These are phyloP conservation scores for Lactifluus piperatus DNA, from an alignment of 768 basidiomycete genomes.

Conservation along the genomic window DNA sequence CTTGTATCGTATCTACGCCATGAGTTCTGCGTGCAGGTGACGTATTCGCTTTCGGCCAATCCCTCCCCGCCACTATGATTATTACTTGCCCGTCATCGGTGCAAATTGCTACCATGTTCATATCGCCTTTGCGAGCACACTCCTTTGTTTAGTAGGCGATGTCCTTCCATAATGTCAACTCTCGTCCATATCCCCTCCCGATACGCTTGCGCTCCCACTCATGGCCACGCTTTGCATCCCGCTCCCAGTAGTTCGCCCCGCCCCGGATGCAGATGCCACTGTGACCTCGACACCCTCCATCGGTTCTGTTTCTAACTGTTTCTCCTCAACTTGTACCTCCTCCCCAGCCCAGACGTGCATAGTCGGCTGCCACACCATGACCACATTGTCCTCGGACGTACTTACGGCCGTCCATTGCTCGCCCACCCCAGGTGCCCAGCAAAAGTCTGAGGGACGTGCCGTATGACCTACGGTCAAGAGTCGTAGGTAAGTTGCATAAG, in stretches of 20 bases:
- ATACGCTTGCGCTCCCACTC: slow-evolving; percentile 41
- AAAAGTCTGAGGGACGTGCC: slow-evolving; percentile 85
- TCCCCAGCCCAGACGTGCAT: slow-evolving; percentile 92
- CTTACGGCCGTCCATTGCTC: slow-evolving; percentile 83
- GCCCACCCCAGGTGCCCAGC: slow-evolving; percentile 79
- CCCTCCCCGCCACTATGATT: background rate
- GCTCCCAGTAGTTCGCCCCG: slow-evolving; percentile 22
- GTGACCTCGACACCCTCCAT: slow-evolving; percentile 66
- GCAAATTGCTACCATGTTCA: background rate
- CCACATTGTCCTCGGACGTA: slow-evolving; percentile 93
- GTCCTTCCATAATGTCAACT: slow-evolving; percentile 11
- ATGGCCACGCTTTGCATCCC: slow-evolving; percentile 50
- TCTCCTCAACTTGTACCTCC: slow-evolving; percentile 73
- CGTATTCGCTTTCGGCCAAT: background rate
- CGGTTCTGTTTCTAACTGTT: slow-evolving; percentile 72
- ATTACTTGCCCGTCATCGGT: background rate
- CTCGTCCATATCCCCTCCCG: slow-evolving; percentile 40
- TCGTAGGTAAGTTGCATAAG: background rate
- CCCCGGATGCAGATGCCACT: slow-evolving; percentile 19
- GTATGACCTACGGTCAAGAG: slow-evolving; percentile 56
- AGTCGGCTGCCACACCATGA: slow-evolving; percentile 97
- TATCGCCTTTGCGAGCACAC: background rate
- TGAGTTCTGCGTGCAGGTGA: background rate
- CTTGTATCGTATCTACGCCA: background rate
- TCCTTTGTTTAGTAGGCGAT: background rate